Evolutionary conservation across 1,139 yeast genomes (phyloP), one percentile per base, ranked within the genome.

Genomic region (Geotrichum europaeum): DNA sequence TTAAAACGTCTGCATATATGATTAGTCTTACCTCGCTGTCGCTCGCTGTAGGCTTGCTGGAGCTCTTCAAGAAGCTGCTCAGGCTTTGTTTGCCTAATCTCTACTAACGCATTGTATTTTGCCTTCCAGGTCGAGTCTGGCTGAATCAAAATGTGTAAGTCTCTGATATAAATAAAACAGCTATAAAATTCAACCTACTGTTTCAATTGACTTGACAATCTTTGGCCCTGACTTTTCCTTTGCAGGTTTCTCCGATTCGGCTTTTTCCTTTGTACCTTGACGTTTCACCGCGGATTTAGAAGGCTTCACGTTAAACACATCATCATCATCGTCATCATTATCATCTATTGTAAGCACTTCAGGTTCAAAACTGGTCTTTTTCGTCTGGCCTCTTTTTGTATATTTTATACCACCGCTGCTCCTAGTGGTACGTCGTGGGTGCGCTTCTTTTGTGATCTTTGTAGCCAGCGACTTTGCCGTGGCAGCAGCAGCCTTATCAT

Each of bases 1-100:
- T 28, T 28, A 25, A 28, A n/a, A 32, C n/a, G n/a, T 20, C 28
- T 49, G 25, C 25, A 24, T 3, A 24, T 49, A 25, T 30, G 25
- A 30, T n/a, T 30, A 18, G 5, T 32, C 59, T 4, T 53, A 54
- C 59, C 13, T 55, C 49, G 34, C 24, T 57, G 56, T 49, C 53
- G 50, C 36, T 55, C 55, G 4, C 49, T 50, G 52, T 25, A 55
- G 1, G 60, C 57, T 18, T 28, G 24, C 36, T 55, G 45, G 13
- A 55, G 49, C 13, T 55, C 61, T 30, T 56, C 50, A 4, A 61
- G 50, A 7, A 28, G 43, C 25, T 51, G 36, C 22, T 61, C 63
- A 1, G 63, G 60, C 30, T 57, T 30, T 25, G 63, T 61, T n/a
- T 56, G 25, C 15, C 63, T 58, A 6, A 58, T 12, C 12, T 56